A percentile compares a stretch with the other conserved stretches of the same genome.
These are phyloP conservation scores for Gaeumannomyces tritici DNA, from an alignment of 2,329 filamentous ascomycete species.

Conservation along the genomic window DNA sequence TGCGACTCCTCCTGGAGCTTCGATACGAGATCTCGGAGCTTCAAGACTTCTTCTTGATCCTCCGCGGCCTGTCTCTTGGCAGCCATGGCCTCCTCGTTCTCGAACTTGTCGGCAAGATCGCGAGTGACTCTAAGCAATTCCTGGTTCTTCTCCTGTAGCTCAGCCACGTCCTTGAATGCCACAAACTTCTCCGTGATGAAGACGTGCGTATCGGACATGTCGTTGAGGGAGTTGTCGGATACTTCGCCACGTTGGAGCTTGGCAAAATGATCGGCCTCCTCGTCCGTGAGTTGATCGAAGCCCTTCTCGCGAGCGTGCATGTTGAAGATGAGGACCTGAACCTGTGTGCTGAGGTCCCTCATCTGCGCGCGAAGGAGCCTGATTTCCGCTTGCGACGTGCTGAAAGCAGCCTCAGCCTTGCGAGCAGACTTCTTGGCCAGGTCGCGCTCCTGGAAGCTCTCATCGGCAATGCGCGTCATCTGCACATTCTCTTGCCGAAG, in stretches of 20 bases:
- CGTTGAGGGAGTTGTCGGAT: slow-evolving; percentile 58
- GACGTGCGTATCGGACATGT: slow-evolving; percentile 74
- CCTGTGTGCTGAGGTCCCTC: slow-evolving; percentile 79
- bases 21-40: slow-evolving; percentile 26
- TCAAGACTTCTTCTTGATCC: slow-evolving; percentile 62
- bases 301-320: slow-evolving; percentile 76
- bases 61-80: slow-evolving; percentile 53
- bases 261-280: slow-evolving; percentile 68
- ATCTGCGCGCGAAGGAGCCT: slow-evolving; percentile 79
- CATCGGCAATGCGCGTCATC: slow-evolving; percentile 76
- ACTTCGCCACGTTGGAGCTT: slow-evolving; percentile 69
- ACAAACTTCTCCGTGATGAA: slow-evolving; percentile 88
- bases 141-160: slow-evolving; percentile 81
- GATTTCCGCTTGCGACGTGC: slow-evolving; percentile 54
- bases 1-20: slow-evolving; percentile 71
- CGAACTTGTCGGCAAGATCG: slow-evolving; percentile 79
- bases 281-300: slow-evolving; percentile 56
- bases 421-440: slow-evolving; percentile 66
- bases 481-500: slow-evolving; percentile 74
- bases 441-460: slow-evolving; percentile 73
- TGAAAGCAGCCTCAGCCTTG: slow-evolving; percentile 67
- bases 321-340: slow-evolving; percentile 85
- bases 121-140: slow-evolving; percentile 75
- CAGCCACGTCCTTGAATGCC: slow-evolving; percentile 75
- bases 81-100: slow-evolving; percentile 74